Evolutionary conservation across 495 filamentous ascomycete species (phyloP).

Genomic region (Hyaloscypha variabilis): DNA sequence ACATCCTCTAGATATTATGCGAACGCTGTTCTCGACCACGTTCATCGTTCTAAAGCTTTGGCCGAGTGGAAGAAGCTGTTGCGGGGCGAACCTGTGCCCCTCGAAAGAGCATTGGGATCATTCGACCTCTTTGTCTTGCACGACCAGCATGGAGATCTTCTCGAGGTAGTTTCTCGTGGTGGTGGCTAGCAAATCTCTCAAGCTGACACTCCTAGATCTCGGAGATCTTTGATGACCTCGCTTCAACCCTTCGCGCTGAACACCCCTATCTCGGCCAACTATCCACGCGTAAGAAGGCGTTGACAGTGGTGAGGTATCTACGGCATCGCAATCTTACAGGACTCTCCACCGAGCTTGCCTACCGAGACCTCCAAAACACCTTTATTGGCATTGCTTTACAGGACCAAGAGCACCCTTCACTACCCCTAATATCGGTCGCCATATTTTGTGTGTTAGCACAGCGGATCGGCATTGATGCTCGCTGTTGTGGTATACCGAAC

Average conservation of each 20-base stretch:
- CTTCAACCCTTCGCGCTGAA: slow-evolving; percentile 49
- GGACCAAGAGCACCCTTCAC: slow-evolving; percentile 65
- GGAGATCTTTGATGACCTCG: slow-evolving; percentile 63
- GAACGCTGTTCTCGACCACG: slow-evolving; percentile 67
- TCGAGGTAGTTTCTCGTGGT: slow-evolving; percentile 58
- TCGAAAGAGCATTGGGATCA: slow-evolving; percentile 76
- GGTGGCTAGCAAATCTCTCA: neutral
- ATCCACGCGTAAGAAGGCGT: slow-evolving; percentile 65
- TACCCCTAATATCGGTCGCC: slow-evolving; percentile 76
- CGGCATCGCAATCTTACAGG: slow-evolving; percentile 67
- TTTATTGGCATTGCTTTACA: slow-evolving; percentile 80
- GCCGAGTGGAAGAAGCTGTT: slow-evolving; percentile 68
- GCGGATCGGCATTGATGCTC: slow-evolving; percentile 68
- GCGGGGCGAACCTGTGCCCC: slow-evolving; percentile 52
- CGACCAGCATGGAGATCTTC: slow-evolving; percentile 68
- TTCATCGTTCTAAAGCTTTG: slow-evolving; percentile 82
- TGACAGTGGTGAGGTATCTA: slow-evolving; percentile 68
- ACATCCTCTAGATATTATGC: slow-evolving; percentile 71
- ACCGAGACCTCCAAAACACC: slow-evolving; percentile 80
- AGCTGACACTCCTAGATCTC: slow-evolving; percentile 50
- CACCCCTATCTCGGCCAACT: slow-evolving; percentile 51
- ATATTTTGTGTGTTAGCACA: slow-evolving; percentile 47
- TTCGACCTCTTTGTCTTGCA: slow-evolving; percentile 88
- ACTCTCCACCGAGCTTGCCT: slow-evolving; percentile 61
- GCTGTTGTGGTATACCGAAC: slow-evolving; percentile 74